Base-by-base conservation (phyloP, 208 protist genomes). In the Crithidia brevicula region DNA sequence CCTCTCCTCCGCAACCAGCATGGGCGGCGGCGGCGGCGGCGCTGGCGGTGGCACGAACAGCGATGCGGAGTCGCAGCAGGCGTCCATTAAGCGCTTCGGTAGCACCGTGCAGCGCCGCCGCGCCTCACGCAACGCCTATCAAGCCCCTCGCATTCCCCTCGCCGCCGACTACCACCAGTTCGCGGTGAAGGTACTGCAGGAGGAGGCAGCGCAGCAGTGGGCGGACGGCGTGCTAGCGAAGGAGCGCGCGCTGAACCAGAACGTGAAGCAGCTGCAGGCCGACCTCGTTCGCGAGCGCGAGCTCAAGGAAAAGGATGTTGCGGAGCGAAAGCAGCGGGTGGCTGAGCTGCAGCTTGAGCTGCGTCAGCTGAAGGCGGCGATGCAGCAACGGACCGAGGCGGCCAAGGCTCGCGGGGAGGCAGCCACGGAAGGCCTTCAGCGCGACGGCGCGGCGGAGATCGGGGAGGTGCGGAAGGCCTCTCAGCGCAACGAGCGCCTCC, bases 251-350 rank as follows among this genome's bases (percentile, higher is more conserved):
- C 72, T 95, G 23, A 97, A 97, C 72, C 87, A 94, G 54, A 97
- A 97, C 64, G 93, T 97, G 52, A 97, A 97, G 73, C 90, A 95
- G 74, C 83, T 97, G 16, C 91, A 95, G 73, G 81, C 80, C 30
- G 91, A 97, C 59, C 76, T 97, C 8, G 75, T 85, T 42, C 72
- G 74, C 7, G 89, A 96, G 77, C 83, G 86, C 28, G 65, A 74
- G 22, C 50, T 88, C 28, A 92, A 88, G 64, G 91, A 97, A 64
- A 81, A 85, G 72, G 91, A 97, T 49, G 57, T 97, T 13, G 69
- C 74, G 10, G 86, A 95, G 58, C 86, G 91, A 11, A 83, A 75
- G 3, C 64, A 77, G 25, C 77, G 67, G n/a, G 64, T 97, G 31
- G 59, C 72, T 20, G 73, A 80, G 58, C 71, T 97, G 61, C 86